Evolutionary conservation across 257 asterid genomes (phyloP).

Genomic region (Primulina tabacum): DNA sequence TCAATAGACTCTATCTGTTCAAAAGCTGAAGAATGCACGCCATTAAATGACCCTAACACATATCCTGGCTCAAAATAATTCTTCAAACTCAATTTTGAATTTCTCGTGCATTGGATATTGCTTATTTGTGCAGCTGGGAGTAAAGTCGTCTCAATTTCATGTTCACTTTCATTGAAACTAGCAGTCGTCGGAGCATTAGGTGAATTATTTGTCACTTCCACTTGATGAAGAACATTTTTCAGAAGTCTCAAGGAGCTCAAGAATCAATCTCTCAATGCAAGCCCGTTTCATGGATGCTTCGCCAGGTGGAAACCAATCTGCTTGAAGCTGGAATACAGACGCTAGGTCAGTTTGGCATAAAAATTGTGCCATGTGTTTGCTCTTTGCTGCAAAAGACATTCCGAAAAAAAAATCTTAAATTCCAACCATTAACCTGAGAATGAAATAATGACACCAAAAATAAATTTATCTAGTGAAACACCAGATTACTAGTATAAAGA

Average conservation of each 20-base stretch:
- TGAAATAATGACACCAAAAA: not conserved
- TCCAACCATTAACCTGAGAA: not conserved
- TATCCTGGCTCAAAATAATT: constrained; percentile 44
- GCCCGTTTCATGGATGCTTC: constrained; percentile 80
- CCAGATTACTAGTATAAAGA: constrained; percentile 11
- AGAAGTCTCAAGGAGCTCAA: constrained; percentile 49
- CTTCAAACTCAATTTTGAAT: constrained; percentile 46
- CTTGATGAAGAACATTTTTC: constrained; percentile 43
- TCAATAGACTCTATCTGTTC: constrained; percentile 39
- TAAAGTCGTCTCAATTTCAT: constrained; percentile 58
- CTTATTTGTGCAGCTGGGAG: constrained; percentile 47
- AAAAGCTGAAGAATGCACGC: constrained; percentile 42
- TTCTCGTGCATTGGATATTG: constrained; percentile 35
- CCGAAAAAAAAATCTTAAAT: not conserved
- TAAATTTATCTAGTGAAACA: not conserved
- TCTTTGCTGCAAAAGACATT: not conserved
- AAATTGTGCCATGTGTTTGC: constrained; percentile 7
- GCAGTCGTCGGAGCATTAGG: constrained; percentile 27
- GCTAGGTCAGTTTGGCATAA: constrained; percentile 15
- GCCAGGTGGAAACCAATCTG: constrained; percentile 75
- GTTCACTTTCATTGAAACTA: constrained; percentile 37
- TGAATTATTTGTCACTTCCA: constrained; percentile 35
- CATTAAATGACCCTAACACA: constrained; percentile 31
- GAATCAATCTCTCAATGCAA: constrained; percentile 63
- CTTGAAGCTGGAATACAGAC: constrained; percentile 49